Conservation (phyloP, 768 basidiomycete species). For the Serendipita indica region DNA sequence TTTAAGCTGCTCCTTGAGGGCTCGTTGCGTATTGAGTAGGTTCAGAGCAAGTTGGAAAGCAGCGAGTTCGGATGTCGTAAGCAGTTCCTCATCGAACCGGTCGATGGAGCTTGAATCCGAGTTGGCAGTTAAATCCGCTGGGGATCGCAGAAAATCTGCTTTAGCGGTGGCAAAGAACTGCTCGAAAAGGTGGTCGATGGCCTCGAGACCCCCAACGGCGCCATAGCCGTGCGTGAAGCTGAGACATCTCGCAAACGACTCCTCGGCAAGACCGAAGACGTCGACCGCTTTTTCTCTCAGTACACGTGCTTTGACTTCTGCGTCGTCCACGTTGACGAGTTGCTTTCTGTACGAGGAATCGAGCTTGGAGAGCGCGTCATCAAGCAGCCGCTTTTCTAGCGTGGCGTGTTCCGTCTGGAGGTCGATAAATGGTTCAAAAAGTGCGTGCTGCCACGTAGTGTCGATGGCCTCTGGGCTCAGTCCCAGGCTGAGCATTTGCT, state of each 20-base stretch:
- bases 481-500: constrained; percentile 7
- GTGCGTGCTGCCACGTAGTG: constrained; percentile 62
- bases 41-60: constrained; percentile 72
- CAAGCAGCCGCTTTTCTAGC: constrained; percentile 60
- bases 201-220: constrained; percentile 50
- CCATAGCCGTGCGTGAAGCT: constrained; percentile 87
- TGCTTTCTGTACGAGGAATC: constrained; percentile 17
- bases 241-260: constrained; percentile 57
- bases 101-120: background rate
- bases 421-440: constrained; percentile 91
- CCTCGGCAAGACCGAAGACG: constrained; percentile 64
- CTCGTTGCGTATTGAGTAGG: constrained; percentile 65
- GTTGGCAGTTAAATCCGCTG: background rate
- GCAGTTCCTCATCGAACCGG: background rate
- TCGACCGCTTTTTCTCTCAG: constrained; percentile 63
- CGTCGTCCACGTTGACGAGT: constrained; percentile 11
- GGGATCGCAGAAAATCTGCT: constrained; percentile 10
- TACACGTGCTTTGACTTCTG: constrained; percentile 31
- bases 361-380: constrained; percentile 38
- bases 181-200: constrained; percentile 56
- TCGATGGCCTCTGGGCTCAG: constrained; percentile 30
- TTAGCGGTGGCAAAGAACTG: constrained; percentile 38
- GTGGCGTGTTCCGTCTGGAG: constrained; percentile 72
- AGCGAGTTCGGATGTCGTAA: constrained; percentile 24
- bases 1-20: constrained; percentile 49